Conservation (phyloP, 2,329 filamentous ascomycete genomes). For the Tricladium varicosporioides region DNA sequence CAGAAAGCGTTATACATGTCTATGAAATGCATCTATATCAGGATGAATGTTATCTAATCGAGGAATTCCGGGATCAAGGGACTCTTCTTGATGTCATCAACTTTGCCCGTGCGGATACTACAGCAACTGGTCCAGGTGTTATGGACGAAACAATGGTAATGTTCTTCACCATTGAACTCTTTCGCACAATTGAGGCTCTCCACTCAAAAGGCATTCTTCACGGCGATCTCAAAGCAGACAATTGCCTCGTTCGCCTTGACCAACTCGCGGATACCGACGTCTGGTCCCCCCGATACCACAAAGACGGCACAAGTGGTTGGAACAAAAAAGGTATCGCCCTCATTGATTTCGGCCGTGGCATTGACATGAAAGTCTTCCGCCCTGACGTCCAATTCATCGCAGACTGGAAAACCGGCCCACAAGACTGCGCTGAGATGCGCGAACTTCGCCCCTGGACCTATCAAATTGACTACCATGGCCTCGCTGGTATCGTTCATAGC, state of each 20-base stretch:
- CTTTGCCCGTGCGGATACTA: conserved; percentile 68
- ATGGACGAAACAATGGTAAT: conserved; percentile 92
- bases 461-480: conserved; percentile 93
- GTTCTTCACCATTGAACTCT: conserved; percentile 91
- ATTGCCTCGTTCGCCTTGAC: conserved; percentile 85
- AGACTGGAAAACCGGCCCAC: conserved; percentile 85
- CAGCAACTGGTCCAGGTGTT: conserved; percentile 51
- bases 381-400: conserved; percentile 83
- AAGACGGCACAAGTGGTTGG: conserved; percentile 78
- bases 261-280: conserved; percentile 41
- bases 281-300: conserved; percentile 65
- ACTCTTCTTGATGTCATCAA: conserved; percentile 96
- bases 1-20: conserved; percentile 75
- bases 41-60: conserved; percentile 84
- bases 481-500: conserved; percentile 83
- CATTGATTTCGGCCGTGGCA: conserved; percentile 92
- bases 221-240: conserved; percentile 93
- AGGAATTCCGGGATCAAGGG: conserved; percentile 85
- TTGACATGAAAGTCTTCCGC: conserved; percentile 86
- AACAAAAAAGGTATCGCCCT: conserved; percentile 73
- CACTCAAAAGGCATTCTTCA: conserved; percentile 80
- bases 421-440: conserved; percentile 94
- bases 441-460: conserved; percentile 95
- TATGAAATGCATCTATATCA: conserved; percentile 91
- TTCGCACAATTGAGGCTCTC: conserved; percentile 85